Base-by-base conservation (phyloP, 768 basidiomycete species). In the Mycena albidolilacea region DNA sequence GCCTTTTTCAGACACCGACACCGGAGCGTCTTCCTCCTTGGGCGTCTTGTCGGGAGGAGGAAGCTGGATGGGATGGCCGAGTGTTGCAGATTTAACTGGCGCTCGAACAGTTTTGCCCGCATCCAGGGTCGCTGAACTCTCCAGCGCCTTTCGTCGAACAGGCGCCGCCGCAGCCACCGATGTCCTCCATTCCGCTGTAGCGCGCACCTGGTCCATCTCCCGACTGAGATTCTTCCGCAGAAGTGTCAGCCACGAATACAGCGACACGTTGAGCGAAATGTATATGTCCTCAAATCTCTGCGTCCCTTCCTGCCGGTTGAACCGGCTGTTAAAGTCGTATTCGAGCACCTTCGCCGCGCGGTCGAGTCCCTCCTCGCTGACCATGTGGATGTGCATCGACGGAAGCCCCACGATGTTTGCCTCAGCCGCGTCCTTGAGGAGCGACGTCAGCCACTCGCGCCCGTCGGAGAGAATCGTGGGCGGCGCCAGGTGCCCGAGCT, bases 331-430 rank as follows among this genome's bases (percentile, higher is more conserved):
- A 81, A 95, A 95, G 77, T 92, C 90, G 75, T 95, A 95, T 15
- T 85, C 77, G 23, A 95, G 85, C 17, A 81, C 80, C 44, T 83
- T 84, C 30, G 77, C 78, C 39, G 76, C 65, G 21, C 87, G 87
- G 48, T 85, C 85, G 10, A 81, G 57, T 6, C 78, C 79, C 80
- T 95, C 92, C 70, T 93, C 89, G 76, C 92, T 94, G 67, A 85
- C 81, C 95, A 96, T 96, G 65, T 88, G 84, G 86, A 96, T 94
- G 67, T 87, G 87, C 93, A 96, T 95, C 3, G 93, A 89, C 3
- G 95, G 95, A 54, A 96, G 80, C 7, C 93, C 93, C 44, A 95
- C 93, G 65, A 96, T 95, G 30, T 85, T 94, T 0, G 93, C 91
- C 75, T 94, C 91, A 6, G 85, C 78, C 0, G 92, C 90, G 43